Conservation (phyloP, 2,329 filamentous ascomycete genomes). For the Ascochyta viciae-villosae region DNA sequence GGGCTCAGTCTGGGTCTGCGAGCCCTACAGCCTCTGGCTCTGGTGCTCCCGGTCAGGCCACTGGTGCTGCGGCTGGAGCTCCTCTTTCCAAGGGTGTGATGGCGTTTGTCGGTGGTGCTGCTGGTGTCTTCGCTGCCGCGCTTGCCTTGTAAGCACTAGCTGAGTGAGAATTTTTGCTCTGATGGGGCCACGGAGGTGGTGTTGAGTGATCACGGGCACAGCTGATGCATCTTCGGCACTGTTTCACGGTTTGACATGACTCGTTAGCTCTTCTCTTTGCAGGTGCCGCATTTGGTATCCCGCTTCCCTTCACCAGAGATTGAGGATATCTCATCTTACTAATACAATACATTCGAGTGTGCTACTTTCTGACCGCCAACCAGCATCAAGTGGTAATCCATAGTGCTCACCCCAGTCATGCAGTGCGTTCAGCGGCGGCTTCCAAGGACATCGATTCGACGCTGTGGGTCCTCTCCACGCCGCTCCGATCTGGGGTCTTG, state of each 20-base stretch:
- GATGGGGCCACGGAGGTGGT: constrained; percentile 10
- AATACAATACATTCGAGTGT: background rate
- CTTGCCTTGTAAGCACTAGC: constrained; percentile 30
- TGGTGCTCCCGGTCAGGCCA: constrained; percentile 18
- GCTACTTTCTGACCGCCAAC: background rate
- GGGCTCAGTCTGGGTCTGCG: constrained; percentile 4
- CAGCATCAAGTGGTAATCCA: constrained; percentile 1
- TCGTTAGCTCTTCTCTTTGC: constrained; percentile 5
- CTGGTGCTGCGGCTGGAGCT: constrained; percentile 26
- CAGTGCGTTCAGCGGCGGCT: constrained; percentile 14
- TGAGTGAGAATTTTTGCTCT: constrained; percentile 1
- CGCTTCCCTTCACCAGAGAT: background rate
- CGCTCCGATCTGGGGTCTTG: constrained; percentile 13
- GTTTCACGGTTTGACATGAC: constrained; percentile 10
- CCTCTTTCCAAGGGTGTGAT: constrained; percentile 29
- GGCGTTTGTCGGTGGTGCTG: constrained; percentile 32
- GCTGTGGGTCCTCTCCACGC: constrained; percentile 10
- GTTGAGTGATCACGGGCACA: constrained; percentile 7
- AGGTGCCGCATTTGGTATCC: background rate
- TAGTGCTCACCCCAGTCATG: constrained; percentile 4
- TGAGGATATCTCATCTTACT: background rate
- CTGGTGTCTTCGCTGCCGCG: constrained; percentile 31
- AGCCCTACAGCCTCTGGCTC: constrained; percentile 17
- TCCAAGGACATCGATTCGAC: constrained; percentile 3
- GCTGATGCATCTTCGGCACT: constrained; percentile 10